Base-by-base conservation (phyloP, 257 asterid genomes). In the Haberlea rhodopensis region DNA sequence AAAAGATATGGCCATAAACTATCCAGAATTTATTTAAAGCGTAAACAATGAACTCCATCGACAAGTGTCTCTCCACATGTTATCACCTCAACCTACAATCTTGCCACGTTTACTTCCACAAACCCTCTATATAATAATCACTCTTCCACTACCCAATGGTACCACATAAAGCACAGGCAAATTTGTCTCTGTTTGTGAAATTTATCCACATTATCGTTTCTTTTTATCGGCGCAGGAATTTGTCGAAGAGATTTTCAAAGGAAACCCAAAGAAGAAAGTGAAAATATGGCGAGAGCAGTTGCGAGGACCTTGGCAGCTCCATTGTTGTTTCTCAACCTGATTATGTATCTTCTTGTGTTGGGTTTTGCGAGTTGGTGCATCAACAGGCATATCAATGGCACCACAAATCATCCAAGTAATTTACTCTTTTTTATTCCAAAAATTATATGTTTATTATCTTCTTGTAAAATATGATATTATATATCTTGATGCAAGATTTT, bases 301-400 rank as follows among this genome's bases (percentile, higher is more conserved):
- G 87, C 75, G 54, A 79, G 82, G 62, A 73, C 13, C 49, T 7
- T 82, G 22, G 82, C 82, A 45, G 82, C 73, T 28, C 87, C 87
- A 16, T 74, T 82, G 70, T 65, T 79, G 70, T 76, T 76, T 55
- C 72, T 82, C 1, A 82, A 82, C 76, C 60, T 82, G 76, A 25
- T 74, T 59, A 76, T 82, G 87, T 82, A 76, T 45, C 32, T 70
- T 0, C 69, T 82, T 37, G 77, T 71, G 6, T 75, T 82, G 51
- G 82, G 84, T n/a, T 82, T 82, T 53, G 76, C 84, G 19, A 82
- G 87, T 63, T 82, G 87, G 87, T 76, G 82, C 28, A 63, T 82
- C 3, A 74, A 82, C 27, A 75, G 23, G 73, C 66, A 69, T 58
- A 81, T 81, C 71, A 69, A 81, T 66, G 87, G 87, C 49, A 75